These are phyloP conservation scores for Closterium sp. DNA, from an alignment of 139 green algal genomes.

Conservation along the genomic window DNA sequence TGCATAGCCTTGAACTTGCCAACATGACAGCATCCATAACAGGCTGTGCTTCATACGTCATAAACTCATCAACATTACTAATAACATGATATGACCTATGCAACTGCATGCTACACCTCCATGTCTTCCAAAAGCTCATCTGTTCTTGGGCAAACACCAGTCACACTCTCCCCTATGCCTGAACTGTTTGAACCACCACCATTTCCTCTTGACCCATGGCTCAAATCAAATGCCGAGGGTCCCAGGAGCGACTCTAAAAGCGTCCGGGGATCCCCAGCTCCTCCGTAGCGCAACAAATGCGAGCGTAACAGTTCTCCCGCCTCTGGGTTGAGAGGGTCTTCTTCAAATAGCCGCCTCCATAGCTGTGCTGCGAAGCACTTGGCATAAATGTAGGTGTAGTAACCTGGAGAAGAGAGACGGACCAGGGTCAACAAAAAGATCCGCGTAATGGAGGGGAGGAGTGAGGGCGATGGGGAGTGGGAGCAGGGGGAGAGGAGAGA, in stretches of 20 bases:
- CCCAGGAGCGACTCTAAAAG: slow-evolving; percentile 22
- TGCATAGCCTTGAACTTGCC: too few relatives aligned
- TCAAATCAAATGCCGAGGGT: background rate
- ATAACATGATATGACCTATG: too few relatives aligned
- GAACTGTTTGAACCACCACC: too few relatives aligned
- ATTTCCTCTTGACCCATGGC: background rate
- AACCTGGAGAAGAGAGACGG: slow-evolving; percentile 43
- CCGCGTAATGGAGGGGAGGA: background rate
- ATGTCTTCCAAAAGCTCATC: background rate
- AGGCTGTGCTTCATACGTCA: too few relatives aligned
- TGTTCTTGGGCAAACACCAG: background rate
- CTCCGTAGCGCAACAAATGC: slow-evolving; percentile 12
- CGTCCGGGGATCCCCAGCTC: background rate
- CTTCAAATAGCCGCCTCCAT: slow-evolving; percentile 63
- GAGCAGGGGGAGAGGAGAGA: background rate
- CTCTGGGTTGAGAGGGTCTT: slow-evolving; percentile 47
- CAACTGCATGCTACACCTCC: background rate
- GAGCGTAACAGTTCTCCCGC: slow-evolving; percentile 20
- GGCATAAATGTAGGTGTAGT: slow-evolving; percentile 83
- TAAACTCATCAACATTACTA: too few relatives aligned
- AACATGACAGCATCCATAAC: too few relatives aligned
- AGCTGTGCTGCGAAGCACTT: slow-evolving; percentile 64
- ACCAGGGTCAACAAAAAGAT: too few relatives aligned
- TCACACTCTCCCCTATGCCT: background rate
- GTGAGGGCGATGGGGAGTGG: background rate